Conservation (phyloP, 805 yeast species). For the Metschnikowia lochheadii region DNA sequence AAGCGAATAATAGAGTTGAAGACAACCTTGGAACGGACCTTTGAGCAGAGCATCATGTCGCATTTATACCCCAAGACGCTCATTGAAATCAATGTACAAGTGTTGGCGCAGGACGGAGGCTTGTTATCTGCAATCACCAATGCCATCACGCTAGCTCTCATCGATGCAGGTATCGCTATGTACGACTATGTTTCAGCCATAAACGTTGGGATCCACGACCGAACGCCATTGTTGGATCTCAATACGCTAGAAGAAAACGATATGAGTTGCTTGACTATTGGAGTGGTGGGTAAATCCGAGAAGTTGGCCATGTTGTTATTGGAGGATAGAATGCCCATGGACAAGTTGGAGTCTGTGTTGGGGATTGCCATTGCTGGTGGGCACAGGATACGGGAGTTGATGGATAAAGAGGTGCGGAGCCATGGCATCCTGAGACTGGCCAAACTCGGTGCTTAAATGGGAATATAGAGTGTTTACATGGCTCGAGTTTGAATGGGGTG, state of each 20-base stretch:
- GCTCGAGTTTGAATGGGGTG: not conserved
- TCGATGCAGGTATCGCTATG: slow-evolving; percentile 95
- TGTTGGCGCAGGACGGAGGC: slow-evolving; percentile 89
- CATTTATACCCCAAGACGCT: slow-evolving; percentile 79
- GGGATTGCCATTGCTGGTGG: slow-evolving; percentile 86
- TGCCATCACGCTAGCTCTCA: slow-evolving; percentile 81
- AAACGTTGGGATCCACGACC: slow-evolving; percentile 75
- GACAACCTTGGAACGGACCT: slow-evolving; percentile 63
- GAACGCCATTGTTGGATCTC: slow-evolving; percentile 72
- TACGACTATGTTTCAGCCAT: slow-evolving; percentile 83
- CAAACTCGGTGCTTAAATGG: slow-evolving; percentile 25
- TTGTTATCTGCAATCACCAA: slow-evolving; percentile 74
- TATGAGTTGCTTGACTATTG: slow-evolving; percentile 75
- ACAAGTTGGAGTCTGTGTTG: slow-evolving; percentile 67
- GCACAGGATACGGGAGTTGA: slow-evolving; percentile 71
- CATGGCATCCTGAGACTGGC: slow-evolving; percentile 62
- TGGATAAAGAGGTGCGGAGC: slow-evolving; percentile 80
- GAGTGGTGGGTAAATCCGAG: slow-evolving; percentile 77
- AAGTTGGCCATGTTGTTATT: slow-evolving; percentile 71
- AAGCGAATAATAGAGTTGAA: slow-evolving; percentile 64
- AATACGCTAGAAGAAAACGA: slow-evolving; percentile 81
- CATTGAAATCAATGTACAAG: slow-evolving; percentile 71
- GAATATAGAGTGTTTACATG: not conserved
- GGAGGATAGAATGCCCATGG: slow-evolving; percentile 84
- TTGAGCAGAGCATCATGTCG: slow-evolving; percentile 67